Evolutionary conservation across 306 rosid genomes (phyloP).

Genomic region (Herpetospermum pedunculosum): DNA sequence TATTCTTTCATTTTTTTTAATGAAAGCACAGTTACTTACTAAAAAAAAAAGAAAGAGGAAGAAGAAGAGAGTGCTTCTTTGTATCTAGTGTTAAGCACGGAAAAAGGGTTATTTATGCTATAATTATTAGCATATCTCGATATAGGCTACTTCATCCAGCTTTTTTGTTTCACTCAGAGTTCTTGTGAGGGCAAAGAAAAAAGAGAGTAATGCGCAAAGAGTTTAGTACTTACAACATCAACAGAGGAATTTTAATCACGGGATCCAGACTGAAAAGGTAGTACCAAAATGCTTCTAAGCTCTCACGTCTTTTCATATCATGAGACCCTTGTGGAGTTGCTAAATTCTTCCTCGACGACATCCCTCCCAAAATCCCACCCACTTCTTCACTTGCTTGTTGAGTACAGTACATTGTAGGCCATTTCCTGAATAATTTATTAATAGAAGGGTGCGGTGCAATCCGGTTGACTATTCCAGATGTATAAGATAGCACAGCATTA

Average conservation of each 20-base stretch:
- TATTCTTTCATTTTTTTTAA: no score
- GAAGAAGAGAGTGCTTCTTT: not conserved
- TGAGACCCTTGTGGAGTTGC: constrained; percentile 25
- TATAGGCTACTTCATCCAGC: not conserved
- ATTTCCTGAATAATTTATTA: constrained; percentile 42
- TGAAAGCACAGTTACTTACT: no score
- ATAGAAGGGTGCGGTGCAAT: constrained; percentile 36
- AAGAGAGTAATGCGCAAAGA: constrained; percentile 5
- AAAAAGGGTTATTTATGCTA: not conserved
- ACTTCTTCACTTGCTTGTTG: constrained; percentile 35
- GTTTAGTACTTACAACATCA: constrained; percentile 57
- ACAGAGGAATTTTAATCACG: constrained; percentile 50
- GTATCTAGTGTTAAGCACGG: not conserved
- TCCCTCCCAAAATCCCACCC: constrained; percentile 35
- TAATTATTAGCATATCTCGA: not conserved
- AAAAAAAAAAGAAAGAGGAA: no score
- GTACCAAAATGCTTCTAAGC: constrained; percentile 34
- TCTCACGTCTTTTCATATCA: constrained; percentile 23
- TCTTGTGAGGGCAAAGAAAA: not conserved
- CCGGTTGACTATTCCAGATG: constrained; percentile 42
- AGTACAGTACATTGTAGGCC: constrained; percentile 46
- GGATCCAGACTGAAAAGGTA: constrained; percentile 43
- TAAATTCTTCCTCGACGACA: constrained; percentile 17
- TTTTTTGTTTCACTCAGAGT: not conserved
- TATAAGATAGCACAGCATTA: constrained; percentile 36